Base-by-base conservation (phyloP, 345 rosid species). In the Garcia nutans region DNA sequence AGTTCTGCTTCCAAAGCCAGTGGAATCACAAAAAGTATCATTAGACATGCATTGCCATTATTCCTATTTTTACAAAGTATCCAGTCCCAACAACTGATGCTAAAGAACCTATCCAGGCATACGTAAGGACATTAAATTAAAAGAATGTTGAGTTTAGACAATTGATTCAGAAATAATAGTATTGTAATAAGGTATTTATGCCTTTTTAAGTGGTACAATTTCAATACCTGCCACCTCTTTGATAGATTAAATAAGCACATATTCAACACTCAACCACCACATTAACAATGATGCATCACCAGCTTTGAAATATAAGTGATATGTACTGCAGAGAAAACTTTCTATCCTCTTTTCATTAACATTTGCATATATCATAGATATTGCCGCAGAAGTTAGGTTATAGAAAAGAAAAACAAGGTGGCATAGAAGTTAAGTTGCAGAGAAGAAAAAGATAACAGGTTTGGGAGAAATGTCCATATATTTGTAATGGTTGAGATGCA, bases 1-100 rank as follows among this genome's bases (percentile, higher is more conserved):
- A 33, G 83, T 77, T 84, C 97, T 90, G 86, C 71, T 70, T 74
- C 70, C 65, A 78, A 72, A 55, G 72, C 60, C 3, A 73, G 41
- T 52, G 26, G 65, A 60, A 76, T 55, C 71, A 74, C 59, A 76
- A 73, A n/a, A 42, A 74, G 41, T 13, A 68, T 26, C 41, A 54
- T 16, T 45, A 77, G 73, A 76, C 6, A 70, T 26, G 41, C 57
- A 71, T 45, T 33, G 54, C 54, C 44, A 76, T 33, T 37, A 37
- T 37, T 1, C 3, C 70, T 57, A n/a, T n/a, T 19, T 20, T 19
- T 24, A 10, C 16, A 65, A 81, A 62, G 5, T 26, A 59, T 45
- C 63, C 16, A 16, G 2, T 57, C 49, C 63, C 24, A 67, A 16
- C 65, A 76, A 72, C 19, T 44, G 47, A 42, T n/a, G 17, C 60